Evolutionary conservation across 129 eudicot species (phyloP).

Genomic region (Saposhnikovia divaricata): DNA sequence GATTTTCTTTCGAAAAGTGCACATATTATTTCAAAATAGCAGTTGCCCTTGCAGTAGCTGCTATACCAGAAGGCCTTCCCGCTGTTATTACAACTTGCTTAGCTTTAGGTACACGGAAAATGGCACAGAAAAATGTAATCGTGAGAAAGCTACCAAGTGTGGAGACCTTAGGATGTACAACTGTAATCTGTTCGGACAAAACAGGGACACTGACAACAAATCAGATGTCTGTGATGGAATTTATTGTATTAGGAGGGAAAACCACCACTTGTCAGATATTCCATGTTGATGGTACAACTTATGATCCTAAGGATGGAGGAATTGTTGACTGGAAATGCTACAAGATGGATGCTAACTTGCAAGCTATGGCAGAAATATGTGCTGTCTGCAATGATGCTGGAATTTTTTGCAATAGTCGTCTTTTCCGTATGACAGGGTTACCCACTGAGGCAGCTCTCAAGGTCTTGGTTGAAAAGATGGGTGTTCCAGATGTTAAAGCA

Average conservation of each 20-base stretch:
- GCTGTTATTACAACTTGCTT: conserved; percentile 78
- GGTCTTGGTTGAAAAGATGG: conserved; percentile 94
- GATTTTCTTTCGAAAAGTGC: conserved; percentile 78
- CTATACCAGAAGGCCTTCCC: conserved; percentile 88
- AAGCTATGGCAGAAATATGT: conserved; percentile 65
- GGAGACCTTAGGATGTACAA: conserved; percentile 90
- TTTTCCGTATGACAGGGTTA: conserved; percentile 57
- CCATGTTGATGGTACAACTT: conserved; percentile 59
- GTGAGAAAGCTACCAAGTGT: conserved; percentile 81
- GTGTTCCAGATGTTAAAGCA: conserved; percentile 55
- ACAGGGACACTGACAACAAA: conserved; percentile 89
- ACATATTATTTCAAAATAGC: conserved; percentile 84
- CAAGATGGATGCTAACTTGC: conserved; percentile 73
- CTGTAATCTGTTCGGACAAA: conserved; percentile 85
- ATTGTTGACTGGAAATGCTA: conserved; percentile 54
- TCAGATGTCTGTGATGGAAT: conserved; percentile 78
- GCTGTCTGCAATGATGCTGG: conserved; percentile 89
- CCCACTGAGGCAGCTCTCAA: conserved; percentile 92
- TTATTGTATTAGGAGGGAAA: conserved; percentile 62
- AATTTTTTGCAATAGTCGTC: conserved; percentile 42
- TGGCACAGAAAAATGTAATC: conserved; percentile 83
- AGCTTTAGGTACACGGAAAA: conserved; percentile 78
- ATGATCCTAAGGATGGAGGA: conserved; percentile 87
- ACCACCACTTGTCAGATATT: conserved; percentile 42
- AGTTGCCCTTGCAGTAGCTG: conserved; percentile 77